phyloP scores from a whole-genome alignment of 306 rosid species.

The Pterocarpus macrocarpus region DNA sequence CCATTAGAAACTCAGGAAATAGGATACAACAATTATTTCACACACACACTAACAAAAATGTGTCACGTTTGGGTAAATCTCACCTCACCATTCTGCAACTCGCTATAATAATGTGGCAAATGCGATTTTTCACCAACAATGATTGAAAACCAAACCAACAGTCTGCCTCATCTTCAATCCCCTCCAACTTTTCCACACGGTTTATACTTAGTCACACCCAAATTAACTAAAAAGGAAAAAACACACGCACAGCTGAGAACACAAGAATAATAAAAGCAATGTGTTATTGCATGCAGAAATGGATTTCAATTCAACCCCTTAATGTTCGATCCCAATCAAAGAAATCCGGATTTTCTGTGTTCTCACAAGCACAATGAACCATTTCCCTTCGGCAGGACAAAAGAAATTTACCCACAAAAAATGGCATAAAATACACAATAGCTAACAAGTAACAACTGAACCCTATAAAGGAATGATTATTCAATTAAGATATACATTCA shows the following conservation, averaged over 20 bases:
- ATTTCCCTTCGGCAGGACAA: background rate
- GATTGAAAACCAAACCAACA: background rate
- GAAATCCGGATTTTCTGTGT: slow-evolving; percentile 7
- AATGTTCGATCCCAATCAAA: slow-evolving; percentile 2
- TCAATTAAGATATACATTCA: slow-evolving; percentile 25
- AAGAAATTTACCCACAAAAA: background rate
- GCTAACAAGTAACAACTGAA: background rate
- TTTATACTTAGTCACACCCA: too few relatives aligned
- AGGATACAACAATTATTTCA: background rate
- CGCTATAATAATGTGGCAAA: background rate
- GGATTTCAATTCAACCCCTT: slow-evolving; percentile 24
- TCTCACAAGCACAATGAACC: background rate
- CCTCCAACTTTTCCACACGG: too few relatives aligned
- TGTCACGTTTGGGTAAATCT: background rate
- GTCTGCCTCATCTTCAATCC: too few relatives aligned
- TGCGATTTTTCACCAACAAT: background rate
- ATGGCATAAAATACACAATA: background rate
- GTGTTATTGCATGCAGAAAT: background rate
- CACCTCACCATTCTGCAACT: background rate
- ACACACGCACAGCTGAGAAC: background rate
- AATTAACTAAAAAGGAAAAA: too few relatives aligned
- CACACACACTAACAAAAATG: background rate
- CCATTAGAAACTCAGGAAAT: background rate
- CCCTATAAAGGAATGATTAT: background rate
- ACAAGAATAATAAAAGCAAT: background rate